These are phyloP conservation scores for Emergomyces pasteurianus DNA, from an alignment of 2,329 filamentous ascomycete species.

Conservation along the genomic window DNA sequence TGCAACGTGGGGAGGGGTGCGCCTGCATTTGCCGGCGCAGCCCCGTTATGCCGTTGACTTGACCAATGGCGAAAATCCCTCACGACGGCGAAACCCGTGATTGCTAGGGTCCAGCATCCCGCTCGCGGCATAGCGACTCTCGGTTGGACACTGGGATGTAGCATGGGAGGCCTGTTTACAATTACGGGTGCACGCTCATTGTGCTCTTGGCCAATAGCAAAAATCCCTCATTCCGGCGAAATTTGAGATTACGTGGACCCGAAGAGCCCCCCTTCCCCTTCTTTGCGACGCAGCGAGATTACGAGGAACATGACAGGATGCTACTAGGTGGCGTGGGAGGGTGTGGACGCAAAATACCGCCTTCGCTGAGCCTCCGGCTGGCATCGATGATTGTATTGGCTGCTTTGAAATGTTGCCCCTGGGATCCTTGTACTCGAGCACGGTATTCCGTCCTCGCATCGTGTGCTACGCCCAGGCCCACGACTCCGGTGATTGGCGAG, in stretches of 20 bases:
- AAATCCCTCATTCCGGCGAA: not conserved
- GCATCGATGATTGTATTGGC: not conserved
- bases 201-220: not conserved
- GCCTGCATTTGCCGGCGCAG: not conserved
- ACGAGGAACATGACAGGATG: not conserved
- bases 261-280: not conserved
- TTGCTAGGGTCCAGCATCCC: not conserved
- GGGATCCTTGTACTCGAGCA: not conserved
- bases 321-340: not conserved
- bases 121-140: not conserved
- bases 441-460: not conserved
- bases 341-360: not conserved
- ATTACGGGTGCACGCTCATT: not conserved
- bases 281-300: not conserved
- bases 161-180: not conserved
- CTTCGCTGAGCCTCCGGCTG: not conserved
- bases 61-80: not conserved
- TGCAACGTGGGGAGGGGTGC: not conserved
- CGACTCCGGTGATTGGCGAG: not conserved
- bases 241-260: not conserved
- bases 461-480: not conserved
- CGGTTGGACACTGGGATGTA: not conserved
- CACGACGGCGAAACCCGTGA: not conserved
- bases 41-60: not conserved
- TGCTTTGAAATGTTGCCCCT: not conserved